Conservation (phyloP, 225 moss, liverwort and hornwort genomes). For the Climacium dendroides region DNA sequence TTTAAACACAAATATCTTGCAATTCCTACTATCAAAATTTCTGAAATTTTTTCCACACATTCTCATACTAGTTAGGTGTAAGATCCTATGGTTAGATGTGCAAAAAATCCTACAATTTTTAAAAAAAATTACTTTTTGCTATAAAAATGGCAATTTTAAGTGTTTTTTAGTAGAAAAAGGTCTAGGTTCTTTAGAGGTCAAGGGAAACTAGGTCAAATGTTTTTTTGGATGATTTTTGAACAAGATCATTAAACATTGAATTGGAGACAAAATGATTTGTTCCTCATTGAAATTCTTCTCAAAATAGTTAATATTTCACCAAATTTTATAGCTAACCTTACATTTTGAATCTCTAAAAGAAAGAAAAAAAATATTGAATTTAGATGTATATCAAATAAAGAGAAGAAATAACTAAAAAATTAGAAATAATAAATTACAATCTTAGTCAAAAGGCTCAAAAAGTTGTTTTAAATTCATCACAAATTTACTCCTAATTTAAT, state of each 20-base stretch:
- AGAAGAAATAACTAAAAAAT: not conserved
- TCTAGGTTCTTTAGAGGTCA: no score
- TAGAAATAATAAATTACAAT: not conserved
- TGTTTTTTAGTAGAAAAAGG: no score
- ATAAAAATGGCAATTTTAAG: no score
- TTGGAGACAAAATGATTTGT: not conserved
- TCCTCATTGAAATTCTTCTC: not conserved
- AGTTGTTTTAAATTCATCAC: not conserved
- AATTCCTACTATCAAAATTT: no score
- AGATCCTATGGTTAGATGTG: no score
- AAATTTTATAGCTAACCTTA: not conserved
- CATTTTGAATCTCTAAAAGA: not conserved
- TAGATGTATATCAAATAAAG: not conserved
- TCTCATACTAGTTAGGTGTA: no score
- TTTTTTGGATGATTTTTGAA: not conserved
- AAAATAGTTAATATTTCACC: not conserved
- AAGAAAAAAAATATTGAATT: not conserved
- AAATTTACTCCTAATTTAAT: not conserved
- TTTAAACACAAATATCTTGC: no score
- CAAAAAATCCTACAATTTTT: no score
- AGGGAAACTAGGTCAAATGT: accelerated
- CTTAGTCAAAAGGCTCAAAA: accelerated
- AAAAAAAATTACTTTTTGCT: no score
- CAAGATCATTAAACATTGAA: not conserved
- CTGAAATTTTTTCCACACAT: no score